A percentile compares a stretch with the other conserved stretches of the same genome.
phyloP scores from a whole-genome alignment of 371 early-diverging fungal species.

The Haplosporangium sp. region DNA sequence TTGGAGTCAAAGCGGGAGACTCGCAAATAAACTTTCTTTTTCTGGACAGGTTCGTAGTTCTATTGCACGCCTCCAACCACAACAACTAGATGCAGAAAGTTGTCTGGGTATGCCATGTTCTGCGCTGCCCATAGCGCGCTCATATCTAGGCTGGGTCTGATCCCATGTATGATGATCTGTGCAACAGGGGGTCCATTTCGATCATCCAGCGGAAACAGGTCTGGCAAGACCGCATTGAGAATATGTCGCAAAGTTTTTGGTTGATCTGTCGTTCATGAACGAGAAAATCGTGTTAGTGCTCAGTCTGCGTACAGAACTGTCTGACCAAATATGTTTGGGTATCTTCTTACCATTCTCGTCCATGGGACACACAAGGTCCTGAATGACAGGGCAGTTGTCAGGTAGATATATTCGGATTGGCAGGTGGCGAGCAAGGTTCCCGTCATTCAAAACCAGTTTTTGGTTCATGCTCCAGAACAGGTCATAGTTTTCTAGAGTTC shows the following conservation, averaged over 20 bases:
- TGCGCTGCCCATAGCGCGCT: constrained; percentile 73
- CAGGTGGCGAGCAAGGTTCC: constrained; percentile 54
- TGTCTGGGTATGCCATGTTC: constrained; percentile 75
- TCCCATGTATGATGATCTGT: constrained; percentile 66
- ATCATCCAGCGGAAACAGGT: constrained; percentile 27
- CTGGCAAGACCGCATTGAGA: constrained; percentile 29
- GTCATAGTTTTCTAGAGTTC: constrained; percentile 60
- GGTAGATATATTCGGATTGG: constrained; percentile 71
- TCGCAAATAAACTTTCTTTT: no score
- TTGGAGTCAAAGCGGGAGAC: no score
- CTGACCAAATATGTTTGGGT: no score
- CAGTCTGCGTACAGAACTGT: no score
- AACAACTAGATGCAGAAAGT: constrained; percentile 78
- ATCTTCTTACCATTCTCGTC: constrained; percentile 51
- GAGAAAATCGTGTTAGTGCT: background rate
- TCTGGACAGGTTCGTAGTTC: no score
- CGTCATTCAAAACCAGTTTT: constrained; percentile 60
- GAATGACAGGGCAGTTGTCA: constrained; percentile 67
- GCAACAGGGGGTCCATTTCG: constrained; percentile 3
- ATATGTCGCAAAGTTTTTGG: constrained; percentile 37
- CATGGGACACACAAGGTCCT: constrained; percentile 62
- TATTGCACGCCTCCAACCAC: constrained; percentile 3
- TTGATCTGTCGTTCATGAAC: constrained; percentile 2
- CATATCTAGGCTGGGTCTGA: constrained; percentile 64
- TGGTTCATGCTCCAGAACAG: constrained; percentile 74